A percentile compares a stretch with the other conserved stretches of the same genome.
phyloP scores from a whole-genome alignment of 176 grass and related monocot genomes.

The Zoysia pacifica region DNA sequence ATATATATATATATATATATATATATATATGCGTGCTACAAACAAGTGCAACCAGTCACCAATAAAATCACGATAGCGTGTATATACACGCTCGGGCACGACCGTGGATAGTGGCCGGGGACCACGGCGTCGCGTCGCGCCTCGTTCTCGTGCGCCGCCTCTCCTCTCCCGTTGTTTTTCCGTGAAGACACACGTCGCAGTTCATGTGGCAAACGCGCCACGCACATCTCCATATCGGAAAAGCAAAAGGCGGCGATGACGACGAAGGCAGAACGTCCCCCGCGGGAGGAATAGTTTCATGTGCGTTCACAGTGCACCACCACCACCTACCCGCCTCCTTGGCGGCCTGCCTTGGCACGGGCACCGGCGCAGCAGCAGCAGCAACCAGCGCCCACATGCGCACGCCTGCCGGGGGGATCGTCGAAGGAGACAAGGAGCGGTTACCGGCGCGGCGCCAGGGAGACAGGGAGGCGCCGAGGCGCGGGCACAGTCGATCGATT shows the following conservation, averaged over 20 bases:
- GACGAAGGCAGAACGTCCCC: not conserved
- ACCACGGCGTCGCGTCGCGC: not conserved
- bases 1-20: too few species aligned
- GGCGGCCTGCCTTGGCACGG: not conserved
- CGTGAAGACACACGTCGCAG: too few species aligned
- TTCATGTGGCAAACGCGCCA: too few species aligned
- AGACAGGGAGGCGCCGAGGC: not conserved
- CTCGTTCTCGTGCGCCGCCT: too few species aligned
- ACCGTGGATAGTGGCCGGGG: not conserved
- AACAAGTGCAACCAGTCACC: too few species aligned
- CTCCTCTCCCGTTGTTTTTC: too few species aligned
- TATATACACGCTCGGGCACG: not conserved
- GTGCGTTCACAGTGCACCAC: not conserved
- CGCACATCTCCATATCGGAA: too few species aligned
- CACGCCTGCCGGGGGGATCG: not conserved
- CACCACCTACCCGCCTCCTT: not conserved
- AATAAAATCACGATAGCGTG: too few species aligned
- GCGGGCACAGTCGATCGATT: too few species aligned
- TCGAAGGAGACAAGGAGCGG: not conserved
- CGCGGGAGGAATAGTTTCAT: not conserved
- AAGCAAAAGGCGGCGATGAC: too few species aligned
- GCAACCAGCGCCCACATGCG: not conserved
- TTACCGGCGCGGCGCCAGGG: not conserved
- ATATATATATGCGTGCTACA: too few species aligned
- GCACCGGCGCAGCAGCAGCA: too few species aligned